A percentile compares a stretch with the other conserved stretches of the same genome.
These are phyloP conservation scores for Rutidosis leptorrhynchoides DNA, from an alignment of 129 eudicot species.

Conservation along the genomic window DNA sequence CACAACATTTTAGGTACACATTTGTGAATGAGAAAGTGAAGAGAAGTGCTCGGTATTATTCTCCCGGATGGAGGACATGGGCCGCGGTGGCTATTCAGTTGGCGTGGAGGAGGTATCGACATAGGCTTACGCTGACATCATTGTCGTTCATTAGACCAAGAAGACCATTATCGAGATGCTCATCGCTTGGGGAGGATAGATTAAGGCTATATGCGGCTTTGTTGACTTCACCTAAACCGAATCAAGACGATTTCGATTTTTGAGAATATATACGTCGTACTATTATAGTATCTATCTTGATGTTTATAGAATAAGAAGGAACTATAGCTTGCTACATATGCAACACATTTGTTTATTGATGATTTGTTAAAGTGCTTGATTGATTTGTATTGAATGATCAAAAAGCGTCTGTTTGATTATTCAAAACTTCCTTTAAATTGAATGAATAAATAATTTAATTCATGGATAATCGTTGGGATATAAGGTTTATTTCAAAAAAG, in stretches of 20 bases:
- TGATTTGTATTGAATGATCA: background rate
- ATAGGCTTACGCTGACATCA: conserved; percentile 74
- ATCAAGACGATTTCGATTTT: conserved; percentile 91
- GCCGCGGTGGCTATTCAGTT: conserved; percentile 93
- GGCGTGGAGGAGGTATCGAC: conserved; percentile 94
- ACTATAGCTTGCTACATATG: conserved; percentile 4
- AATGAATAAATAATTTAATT: no score
- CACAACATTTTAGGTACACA: conserved; percentile 93
- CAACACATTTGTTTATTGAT: conserved; percentile 5
- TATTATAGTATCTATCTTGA: background rate
- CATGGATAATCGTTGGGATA: no score
- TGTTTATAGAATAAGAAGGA: background rate
- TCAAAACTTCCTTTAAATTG: no score
- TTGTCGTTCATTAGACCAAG: conserved; percentile 91
- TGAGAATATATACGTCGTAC: conserved; percentile 24
- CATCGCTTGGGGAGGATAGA: conserved; percentile 89
- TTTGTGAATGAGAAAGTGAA: conserved; percentile 85
- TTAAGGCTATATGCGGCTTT: conserved; percentile 83
- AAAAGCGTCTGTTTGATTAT: no score
- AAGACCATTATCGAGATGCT: conserved; percentile 83
- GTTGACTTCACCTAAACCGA: conserved; percentile 92
- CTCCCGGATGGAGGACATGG: conserved; percentile 99
- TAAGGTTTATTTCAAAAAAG: no score
- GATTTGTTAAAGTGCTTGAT: background rate
- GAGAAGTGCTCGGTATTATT: conserved; percentile 93